Evolutionary conservation across 768 basidiomycete genomes (phyloP), one percentile per base, ranked within the genome.

Genomic region (Lactifluus hygrophoroides): DNA sequence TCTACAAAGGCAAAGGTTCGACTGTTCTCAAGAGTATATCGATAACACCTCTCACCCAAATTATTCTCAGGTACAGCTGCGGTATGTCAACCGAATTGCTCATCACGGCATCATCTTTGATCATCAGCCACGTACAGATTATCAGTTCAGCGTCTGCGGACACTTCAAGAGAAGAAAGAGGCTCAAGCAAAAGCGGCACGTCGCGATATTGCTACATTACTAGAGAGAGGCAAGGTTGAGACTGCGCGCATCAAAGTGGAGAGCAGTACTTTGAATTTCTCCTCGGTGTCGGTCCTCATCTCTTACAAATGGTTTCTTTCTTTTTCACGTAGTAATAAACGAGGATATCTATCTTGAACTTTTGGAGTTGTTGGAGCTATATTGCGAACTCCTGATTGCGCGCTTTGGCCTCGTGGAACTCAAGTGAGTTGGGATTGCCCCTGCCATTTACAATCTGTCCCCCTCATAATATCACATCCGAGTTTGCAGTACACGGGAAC

Each of bases 381-480:
- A 97, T 69, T 90, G 88, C 63, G 96, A 99, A 68, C 80, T 95
- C n/a, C 73, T 98, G 19, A 77, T 94, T 23, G 91, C 95, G 9
- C 81, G 96, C 47, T 98, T 98, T 66, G 89, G 90, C 10, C 73
- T 98, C 28, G 78, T 99, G 46, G 96, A 99, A 66, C 84, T 88
- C 68, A 86, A 80, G 94, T 95, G 62, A 68, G 83, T 71, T 34
- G 10, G 16, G 35, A 43, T 43, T 16, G 21, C 27, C 17, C 55
- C 25, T 27, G 35, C 19, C 17, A 32, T 40, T 30, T n/a, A 35
- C 48, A 34, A 19, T n/a, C n/a, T 21, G 50, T 19, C 42, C 27
- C 48, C 5, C 8, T 17, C 16, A 14, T 21, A 17, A 47, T 50
- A 10, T 30, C 51, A 48, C 32, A 17, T 37, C 9, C 28, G 27